Conservation (phyloP, 2,329 filamentous ascomycete species). For the Aureobasidium sp. region DNA sequence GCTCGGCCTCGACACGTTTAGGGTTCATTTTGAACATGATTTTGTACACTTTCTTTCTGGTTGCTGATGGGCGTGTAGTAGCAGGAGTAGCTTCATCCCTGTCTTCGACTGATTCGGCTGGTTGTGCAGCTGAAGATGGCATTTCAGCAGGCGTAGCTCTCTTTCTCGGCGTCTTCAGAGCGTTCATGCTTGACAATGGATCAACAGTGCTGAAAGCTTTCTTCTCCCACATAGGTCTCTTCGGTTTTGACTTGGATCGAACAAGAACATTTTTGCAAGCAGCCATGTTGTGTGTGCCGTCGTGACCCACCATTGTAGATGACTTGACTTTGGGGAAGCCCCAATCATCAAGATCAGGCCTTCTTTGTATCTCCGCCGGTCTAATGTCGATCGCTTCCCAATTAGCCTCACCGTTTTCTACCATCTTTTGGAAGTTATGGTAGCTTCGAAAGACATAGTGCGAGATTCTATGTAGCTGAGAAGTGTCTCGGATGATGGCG, state of each 20-base stretch:
- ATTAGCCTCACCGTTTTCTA: slow-evolving; percentile 40
- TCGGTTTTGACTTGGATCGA: neutral
- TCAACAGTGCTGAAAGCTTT: neutral
- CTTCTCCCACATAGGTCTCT: neutral
- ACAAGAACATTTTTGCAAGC: slow-evolving; percentile 26
- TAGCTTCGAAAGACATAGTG: slow-evolving; percentile 51
- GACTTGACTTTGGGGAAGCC: slow-evolving; percentile 37
- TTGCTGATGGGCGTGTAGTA: neutral
- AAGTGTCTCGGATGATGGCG: slow-evolving; percentile 48
- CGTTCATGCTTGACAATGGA: neutral
- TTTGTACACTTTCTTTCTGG: neutral
- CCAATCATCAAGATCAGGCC: slow-evolving; percentile 36
- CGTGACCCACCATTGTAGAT: slow-evolving; percentile 31
- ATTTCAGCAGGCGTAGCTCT: neutral
- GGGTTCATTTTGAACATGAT: slow-evolving; percentile 14
- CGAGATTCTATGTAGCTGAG: slow-evolving; percentile 38
- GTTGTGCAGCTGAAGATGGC: neutral
- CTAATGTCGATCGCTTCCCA: slow-evolving; percentile 43
- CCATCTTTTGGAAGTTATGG: slow-evolving; percentile 46
- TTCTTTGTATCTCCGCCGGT: slow-evolving; percentile 18
- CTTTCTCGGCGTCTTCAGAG: neutral
- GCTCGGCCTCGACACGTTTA: slow-evolving; percentile 9
- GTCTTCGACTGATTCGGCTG: neutral
- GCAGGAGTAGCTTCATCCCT: neutral
- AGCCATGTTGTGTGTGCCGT: slow-evolving; percentile 38